phyloP scores from a whole-genome alignment of 75 land plant species.

The Sequoia sempervirens region DNA sequence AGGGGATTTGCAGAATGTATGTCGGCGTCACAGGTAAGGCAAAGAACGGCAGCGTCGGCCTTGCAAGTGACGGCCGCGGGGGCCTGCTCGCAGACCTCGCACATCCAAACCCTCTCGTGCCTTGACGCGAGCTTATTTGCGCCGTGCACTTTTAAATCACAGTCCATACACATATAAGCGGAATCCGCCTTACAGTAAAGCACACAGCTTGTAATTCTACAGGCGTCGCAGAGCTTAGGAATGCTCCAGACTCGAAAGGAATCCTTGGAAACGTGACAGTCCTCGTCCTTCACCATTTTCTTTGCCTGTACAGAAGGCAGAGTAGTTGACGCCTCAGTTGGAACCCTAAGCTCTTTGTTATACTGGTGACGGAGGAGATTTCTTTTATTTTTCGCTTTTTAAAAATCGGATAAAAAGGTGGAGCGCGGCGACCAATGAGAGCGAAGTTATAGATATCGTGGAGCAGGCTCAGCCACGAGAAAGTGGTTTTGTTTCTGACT shows the following conservation, averaged over 20 bases:
- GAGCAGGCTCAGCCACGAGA: neutral
- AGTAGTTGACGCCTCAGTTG: neutral
- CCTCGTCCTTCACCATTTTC: constrained; percentile 12
- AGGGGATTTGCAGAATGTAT: constrained; percentile 77
- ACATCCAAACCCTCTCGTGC: constrained; percentile 78
- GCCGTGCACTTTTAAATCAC: constrained; percentile 73
- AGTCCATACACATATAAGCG: constrained; percentile 62
- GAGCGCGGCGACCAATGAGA: neutral
- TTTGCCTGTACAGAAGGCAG: neutral
- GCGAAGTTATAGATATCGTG: constrained; percentile 8
- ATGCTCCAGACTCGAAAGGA: constrained; percentile 15
- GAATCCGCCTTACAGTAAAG: constrained; percentile 75
- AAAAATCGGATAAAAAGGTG: neutral
- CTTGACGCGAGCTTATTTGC: constrained; percentile 76
- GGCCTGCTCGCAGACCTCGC: constrained; percentile 81
- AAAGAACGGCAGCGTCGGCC: constrained; percentile 82
- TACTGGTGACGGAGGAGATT: neutral
- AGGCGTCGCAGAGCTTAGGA: constrained; percentile 71
- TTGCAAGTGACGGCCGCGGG: constrained; percentile 82
- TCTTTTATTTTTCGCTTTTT: neutral
- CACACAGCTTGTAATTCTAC: constrained; percentile 42
- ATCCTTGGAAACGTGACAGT: neutral
- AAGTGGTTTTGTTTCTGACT: neutral
- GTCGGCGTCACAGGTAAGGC: constrained; percentile 64
- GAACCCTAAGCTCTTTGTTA: neutral